Evolutionary conservation across 352 stramenopile genomes (phyloP).

Genomic region (Poterioochromonas sp.): DNA sequence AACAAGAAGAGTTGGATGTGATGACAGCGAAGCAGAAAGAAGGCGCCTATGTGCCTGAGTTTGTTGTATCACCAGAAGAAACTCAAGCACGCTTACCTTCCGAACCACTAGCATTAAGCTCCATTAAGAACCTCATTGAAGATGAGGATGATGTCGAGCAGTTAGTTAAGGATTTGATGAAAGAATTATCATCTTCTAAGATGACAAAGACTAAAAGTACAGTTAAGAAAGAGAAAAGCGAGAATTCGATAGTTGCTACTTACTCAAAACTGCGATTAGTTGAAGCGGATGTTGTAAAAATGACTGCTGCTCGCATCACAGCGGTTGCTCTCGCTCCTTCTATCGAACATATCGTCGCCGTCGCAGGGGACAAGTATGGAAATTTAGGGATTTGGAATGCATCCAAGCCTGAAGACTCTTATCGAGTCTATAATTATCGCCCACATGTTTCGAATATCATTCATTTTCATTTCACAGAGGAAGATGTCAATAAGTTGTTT

Average conservation of each 20-base stretch:
- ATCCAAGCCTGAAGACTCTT: conserved; percentile 38
- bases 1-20: conserved; percentile 6
- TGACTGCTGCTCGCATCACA: conserved; percentile 60
- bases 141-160: background rate
- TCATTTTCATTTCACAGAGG: background rate
- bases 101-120: background rate
- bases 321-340: conserved; percentile 61
- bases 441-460: conserved; percentile 30
- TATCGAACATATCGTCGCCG: conserved; percentile 55
- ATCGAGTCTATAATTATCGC: conserved; percentile 19
- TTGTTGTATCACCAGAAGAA: background rate
- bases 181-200: background rate
- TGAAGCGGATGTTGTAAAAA: conserved; percentile 59
- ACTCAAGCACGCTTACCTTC: background rate
- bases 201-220: too few species aligned
- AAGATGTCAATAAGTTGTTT: background rate
- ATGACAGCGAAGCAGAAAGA: background rate
- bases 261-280: conserved; percentile 37
- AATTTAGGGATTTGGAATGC: conserved; percentile 64
- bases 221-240: too few species aligned
- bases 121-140: background rate
- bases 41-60: background rate
- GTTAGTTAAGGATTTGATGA: background rate
- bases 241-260: too few species aligned
- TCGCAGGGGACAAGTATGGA: conserved; percentile 61